Base-by-base conservation (phyloP, 2,329 filamentous ascomycete species). In the Hypoxylon sp. region DNA sequence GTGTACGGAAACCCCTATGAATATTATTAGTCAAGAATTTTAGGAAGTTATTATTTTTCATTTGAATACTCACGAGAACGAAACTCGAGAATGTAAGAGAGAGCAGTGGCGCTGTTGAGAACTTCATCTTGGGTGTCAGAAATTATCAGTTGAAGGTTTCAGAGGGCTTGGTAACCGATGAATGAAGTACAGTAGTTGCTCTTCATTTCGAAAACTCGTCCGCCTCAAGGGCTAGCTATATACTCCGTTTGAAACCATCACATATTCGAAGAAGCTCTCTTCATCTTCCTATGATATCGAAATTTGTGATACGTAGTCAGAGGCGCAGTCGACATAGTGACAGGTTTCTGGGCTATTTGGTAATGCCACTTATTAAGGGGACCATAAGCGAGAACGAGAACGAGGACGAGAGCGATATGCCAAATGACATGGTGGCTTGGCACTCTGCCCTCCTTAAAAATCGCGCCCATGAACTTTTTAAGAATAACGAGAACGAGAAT, bases 341-440 rank as follows among this genome's bases (percentile, higher is more conserved):
- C 5, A 11, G 17, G 17, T 21, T 16, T 19, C 6, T 31, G 11
- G 23, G 32, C 25, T 46, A 45, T 13, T 43, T 34, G 35, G 21
- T 37, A 34, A 38, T 16, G 31, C 16, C 19, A 17, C 19, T n/a
- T n/a, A n/a, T n/a, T n/a, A n/a, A n/a, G n/a, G n/a, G n/a, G n/a
- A n/a, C n/a, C n/a, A 17, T 15, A 29, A 45, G 11, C 37, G 49
- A 54, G 30, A 45, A 34, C 51, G 55, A 58, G 47, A 43, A 53
- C 35, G 57, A 61, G 23, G 51, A 46, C 55, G 56, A 59, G 38
- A 53, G 50, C 30, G 57, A 56, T 13, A n/a, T 35, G 15, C 43
- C 43, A 27, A 27, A 43, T 13, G n/a, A n/a, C n/a, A n/a, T n/a
- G n/a, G n/a, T 35, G 27, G 2, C 37, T 44, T 42, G 19, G 29